Percentiles rank a stretch among this genome's conserved stretches.
Conservation (phyloP, 2,329 filamentous ascomycete species). For the Emmonsia crescens region DNA sequence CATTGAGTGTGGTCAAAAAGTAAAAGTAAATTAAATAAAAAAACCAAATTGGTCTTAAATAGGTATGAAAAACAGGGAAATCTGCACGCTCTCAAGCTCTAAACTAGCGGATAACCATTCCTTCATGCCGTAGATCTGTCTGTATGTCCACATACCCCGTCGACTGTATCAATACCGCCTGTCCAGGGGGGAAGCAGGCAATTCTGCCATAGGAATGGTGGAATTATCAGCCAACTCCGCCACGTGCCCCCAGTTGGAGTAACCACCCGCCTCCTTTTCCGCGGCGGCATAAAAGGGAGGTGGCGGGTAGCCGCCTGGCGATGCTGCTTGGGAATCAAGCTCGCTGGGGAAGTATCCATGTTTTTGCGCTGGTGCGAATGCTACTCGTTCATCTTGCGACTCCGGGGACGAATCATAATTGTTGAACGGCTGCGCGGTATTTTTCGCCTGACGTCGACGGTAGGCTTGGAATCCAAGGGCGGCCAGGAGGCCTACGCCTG, state of each 20-base stretch:
- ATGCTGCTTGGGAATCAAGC: background rate
- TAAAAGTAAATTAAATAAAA: background rate
- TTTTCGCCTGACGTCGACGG: background rate
- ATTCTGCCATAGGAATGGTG: background rate
- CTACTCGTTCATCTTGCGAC: background rate
- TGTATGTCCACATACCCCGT: background rate
- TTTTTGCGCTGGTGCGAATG: background rate
- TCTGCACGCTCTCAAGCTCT: background rate
- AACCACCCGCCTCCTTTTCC: background rate
- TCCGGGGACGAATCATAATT: background rate
- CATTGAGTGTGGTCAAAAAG: background rate
- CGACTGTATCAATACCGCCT: background rate
- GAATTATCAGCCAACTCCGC: constrained; percentile 2
- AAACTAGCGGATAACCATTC: background rate
- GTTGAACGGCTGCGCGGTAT: background rate
- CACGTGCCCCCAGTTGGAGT: background rate
- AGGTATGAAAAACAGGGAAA: background rate
- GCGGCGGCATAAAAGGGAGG: background rate
- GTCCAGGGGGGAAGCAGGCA: background rate
- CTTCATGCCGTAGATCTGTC: background rate
- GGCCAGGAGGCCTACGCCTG: background rate
- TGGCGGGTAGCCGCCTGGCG: background rate
- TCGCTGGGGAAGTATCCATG: background rate
- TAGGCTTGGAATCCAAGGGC: background rate
- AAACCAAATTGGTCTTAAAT: background rate